Evolutionary conservation across 768 basidiomycete species (phyloP), one percentile per base, ranked within the genome.

Genomic region (Pleurotus cornucopiae): DNA sequence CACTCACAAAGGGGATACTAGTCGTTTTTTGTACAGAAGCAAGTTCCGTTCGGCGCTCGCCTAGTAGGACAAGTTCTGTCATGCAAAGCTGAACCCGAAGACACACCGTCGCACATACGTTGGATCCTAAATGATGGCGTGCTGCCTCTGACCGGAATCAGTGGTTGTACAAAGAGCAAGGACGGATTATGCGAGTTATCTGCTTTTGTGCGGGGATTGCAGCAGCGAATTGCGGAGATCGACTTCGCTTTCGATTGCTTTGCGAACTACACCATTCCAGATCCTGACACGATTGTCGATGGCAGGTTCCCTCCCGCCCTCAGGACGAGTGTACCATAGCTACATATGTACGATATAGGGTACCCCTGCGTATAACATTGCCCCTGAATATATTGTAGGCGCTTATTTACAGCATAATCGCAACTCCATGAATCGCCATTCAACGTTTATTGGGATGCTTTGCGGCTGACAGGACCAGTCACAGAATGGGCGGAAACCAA

Each of bases 111-210:
- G 58, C 77, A 87, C 56, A 85, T 91, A 56, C 79, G 88, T 6
- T 76, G 87, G 67, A 77, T 90, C 45, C 72, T 90, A 61, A 91
- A 92, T 64, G 89, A 91, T 61, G 89, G 78, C 0, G 82, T 85
- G 1, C 75, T 86, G 2, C 88, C 89, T 1, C 74, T 90, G 13
- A 84, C 79, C 1, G 82, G 84, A 6, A 75, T 91, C 52, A 71
- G 71, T 3, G 85, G 84, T 14, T 91, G 89, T 62, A 75, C 72
- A 1, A 63, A 68, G 12, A 74, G 83, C 60, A 69, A 72, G 18
- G 74, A 85, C 49, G 89, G 89, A 1, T 60, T 88, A 45, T 92
- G 89, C 58, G 75, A 80, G 1, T 65, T 91, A 18, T 65, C 71
- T 13, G 73, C 79, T 0, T 91, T 89, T 66, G 75, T 90, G 11